Evolutionary conservation across 345 rosid genomes (phyloP).

Genomic region (Trapa bicornis): DNA sequence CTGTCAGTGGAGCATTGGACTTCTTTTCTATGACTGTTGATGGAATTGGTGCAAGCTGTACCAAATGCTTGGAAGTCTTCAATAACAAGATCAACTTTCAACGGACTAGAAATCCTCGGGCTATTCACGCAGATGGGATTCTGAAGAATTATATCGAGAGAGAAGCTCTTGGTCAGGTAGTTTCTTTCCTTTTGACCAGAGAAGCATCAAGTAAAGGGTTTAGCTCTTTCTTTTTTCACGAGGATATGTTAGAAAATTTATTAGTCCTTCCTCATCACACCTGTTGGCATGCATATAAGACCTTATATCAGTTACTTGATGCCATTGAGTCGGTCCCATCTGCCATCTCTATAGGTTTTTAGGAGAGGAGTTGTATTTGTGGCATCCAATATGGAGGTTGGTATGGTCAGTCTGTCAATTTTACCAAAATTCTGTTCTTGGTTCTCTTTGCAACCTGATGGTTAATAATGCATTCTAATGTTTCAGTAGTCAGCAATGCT

Average conservation of each 20-base stretch:
- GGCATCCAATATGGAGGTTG: not conserved
- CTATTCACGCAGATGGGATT: constrained; percentile 62
- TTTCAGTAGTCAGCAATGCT: too few species aligned
- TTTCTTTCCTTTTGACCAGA: not conserved
- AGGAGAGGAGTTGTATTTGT: not conserved
- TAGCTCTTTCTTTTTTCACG: not conserved
- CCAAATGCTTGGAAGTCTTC: constrained; percentile 76
- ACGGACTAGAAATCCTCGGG: constrained; percentile 86
- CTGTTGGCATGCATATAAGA: not conserved
- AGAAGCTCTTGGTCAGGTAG: constrained; percentile 90
- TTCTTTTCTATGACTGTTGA: constrained; percentile 88
- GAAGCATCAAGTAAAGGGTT: not conserved
- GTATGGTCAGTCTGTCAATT: not conserved
- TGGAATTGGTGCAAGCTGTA: constrained; percentile 91
- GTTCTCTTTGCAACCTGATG: not conserved
- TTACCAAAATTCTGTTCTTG: not conserved
- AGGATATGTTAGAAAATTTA: not conserved
- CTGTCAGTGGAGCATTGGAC: constrained; percentile 92
- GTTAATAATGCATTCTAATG: too few species aligned
- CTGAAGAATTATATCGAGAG: constrained; percentile 70
- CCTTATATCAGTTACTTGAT: not conserved
- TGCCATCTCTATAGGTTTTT: not conserved
- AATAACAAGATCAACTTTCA: constrained; percentile 47
- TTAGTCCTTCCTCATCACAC: not conserved
- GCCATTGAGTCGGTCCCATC: not conserved